Evolutionary conservation across 2,329 filamentous ascomycete genomes (phyloP).

Genomic region (Fusarium setosum): DNA sequence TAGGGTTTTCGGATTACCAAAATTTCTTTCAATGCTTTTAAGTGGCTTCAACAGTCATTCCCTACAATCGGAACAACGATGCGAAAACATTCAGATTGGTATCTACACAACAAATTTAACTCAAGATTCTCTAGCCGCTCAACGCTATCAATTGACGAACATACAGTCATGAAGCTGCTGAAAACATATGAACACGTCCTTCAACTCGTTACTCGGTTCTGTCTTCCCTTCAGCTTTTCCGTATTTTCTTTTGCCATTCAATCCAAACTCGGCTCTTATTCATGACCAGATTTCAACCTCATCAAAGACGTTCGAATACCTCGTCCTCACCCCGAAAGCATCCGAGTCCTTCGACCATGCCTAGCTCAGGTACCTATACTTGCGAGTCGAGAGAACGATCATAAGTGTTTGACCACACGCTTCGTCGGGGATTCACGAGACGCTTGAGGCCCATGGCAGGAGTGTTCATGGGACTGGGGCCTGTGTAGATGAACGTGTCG

Average conservation of each 20-base stretch:
- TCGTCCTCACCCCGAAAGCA: neutral
- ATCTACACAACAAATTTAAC: no score
- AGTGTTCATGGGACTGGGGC: slow-evolving; percentile 76
- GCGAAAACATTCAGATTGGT: no score
- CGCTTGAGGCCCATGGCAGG: slow-evolving; percentile 72
- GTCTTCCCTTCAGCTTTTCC: neutral
- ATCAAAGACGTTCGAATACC: neutral
- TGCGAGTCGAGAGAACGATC: slow-evolving; percentile 33
- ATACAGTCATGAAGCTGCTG: neutral
- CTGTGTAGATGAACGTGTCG: slow-evolving; percentile 76
- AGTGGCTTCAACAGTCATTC: no score
- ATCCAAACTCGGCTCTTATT: no score
- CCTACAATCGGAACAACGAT: no score
- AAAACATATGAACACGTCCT: neutral
- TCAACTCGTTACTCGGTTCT: neutral
- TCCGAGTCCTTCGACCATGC: neutral
- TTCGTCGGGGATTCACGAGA: slow-evolving; percentile 51
- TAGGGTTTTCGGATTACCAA: no score
- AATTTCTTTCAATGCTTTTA: no score
- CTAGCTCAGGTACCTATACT: slow-evolving; percentile 16
- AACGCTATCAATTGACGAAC: neutral
- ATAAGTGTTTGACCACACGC: slow-evolving; percentile 52
- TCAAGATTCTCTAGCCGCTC: neutral
- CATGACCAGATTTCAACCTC: neutral
- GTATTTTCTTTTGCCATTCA: neutral